Percentiles rank a stretch among this genome's conserved stretches.
phyloP scores from a whole-genome alignment of 192 early-diverging fungal genomes.

The Coemansia sp. region DNA sequence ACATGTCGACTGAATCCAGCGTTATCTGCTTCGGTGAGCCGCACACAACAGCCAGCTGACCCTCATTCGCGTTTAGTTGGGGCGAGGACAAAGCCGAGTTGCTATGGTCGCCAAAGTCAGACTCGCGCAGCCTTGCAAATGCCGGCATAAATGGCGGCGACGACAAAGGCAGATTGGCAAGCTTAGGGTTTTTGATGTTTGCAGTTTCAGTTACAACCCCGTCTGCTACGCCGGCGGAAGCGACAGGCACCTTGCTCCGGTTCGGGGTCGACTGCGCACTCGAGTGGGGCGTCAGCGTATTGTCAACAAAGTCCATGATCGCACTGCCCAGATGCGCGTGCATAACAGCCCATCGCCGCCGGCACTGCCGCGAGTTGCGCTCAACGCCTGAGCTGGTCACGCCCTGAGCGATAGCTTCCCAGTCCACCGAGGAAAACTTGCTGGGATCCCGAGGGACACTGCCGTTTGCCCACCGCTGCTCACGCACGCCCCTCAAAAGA shows the following conservation, averaged over 20 bases:
- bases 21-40: constrained; percentile 7
- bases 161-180: constrained; percentile 38
- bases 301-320: constrained; percentile 54
- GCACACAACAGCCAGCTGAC: neutral
- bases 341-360: constrained; percentile 51
- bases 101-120: neutral
- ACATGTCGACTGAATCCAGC: constrained; percentile 13
- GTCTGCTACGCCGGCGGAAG: neutral
- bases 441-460: constrained; percentile 26
- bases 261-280: constrained; percentile 36
- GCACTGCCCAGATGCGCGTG: constrained; percentile 35
- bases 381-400: constrained; percentile 19
- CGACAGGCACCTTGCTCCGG: neutral
- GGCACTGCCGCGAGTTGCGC: constrained; percentile 39
- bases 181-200: constrained; percentile 28
- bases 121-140: constrained; percentile 10
- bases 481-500: constrained; percentile 37
- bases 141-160: constrained; percentile 39
- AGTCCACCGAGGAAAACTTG: constrained; percentile 28
- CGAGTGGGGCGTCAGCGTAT: constrained; percentile 41
- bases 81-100: constrained; percentile 5
- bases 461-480: constrained; percentile 30
- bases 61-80: constrained; percentile 1
- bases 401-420: constrained; percentile 26
- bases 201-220: neutral